phyloP scores from a whole-genome alignment of 495 filamentous ascomycete genomes.

The Aspergillus ellipticus region DNA sequence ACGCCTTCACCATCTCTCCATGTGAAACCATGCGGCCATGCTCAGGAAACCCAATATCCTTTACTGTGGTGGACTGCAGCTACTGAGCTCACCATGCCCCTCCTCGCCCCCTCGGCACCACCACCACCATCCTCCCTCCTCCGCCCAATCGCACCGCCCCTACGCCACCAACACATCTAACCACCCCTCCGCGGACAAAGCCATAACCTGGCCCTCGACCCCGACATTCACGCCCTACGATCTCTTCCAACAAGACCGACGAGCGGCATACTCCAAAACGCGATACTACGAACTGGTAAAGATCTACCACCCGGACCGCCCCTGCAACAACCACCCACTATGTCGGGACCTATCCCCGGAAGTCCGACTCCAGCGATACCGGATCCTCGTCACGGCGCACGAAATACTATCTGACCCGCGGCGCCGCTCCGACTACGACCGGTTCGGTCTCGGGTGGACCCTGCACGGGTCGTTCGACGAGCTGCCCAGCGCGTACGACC shows the following conservation, averaged over 20 bases:
- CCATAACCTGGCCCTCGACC: constrained; percentile 35
- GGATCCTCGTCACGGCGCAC: constrained; percentile 80
- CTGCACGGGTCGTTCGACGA: constrained; percentile 26
- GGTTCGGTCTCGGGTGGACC: constrained; percentile 76
- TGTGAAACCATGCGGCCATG: constrained; percentile 40
- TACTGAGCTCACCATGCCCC: constrained; percentile 24
- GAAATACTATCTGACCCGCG: constrained; percentile 81
- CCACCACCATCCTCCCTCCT: not conserved
- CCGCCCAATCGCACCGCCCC: constrained; percentile 8
- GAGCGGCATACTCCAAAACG: constrained; percentile 70
- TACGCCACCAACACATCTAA: constrained; percentile 36
- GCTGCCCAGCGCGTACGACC: constrained; percentile 24
- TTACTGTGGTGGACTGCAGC: constrained; percentile 24
- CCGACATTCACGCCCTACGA: constrained; percentile 76
- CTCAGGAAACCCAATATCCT: constrained; percentile 29
- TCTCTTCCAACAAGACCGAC: constrained; percentile 64
- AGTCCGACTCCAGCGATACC: constrained; percentile 77
- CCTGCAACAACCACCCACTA: constrained; percentile 46
- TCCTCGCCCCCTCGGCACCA: constrained; percentile 17
- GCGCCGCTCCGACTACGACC: constrained; percentile 78
- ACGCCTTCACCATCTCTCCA: constrained; percentile 14
- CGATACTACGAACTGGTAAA: constrained; percentile 90
- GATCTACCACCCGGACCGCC: constrained; percentile 87
- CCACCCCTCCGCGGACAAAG: constrained; percentile 21
- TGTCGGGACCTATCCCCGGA: constrained; percentile 47